A percentile compares a stretch with the other conserved stretches of the same genome.
These are phyloP conservation scores for Heliocybe sulcata DNA, from an alignment of 1,284 basidiomycete species.

Conservation along the genomic window DNA sequence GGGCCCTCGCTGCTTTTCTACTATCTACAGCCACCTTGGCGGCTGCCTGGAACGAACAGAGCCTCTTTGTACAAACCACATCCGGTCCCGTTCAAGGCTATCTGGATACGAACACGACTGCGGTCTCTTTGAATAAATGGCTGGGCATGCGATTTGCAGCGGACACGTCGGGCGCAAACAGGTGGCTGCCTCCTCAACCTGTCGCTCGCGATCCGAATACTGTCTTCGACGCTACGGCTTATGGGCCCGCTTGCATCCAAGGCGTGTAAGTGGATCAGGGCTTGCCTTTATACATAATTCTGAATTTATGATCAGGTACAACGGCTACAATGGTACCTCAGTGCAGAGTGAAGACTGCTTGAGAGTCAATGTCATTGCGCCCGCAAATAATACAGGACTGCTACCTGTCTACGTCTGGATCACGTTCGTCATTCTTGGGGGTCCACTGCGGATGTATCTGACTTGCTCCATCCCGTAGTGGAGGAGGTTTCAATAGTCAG, in stretches of 20 bases:
- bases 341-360: constrained; percentile 37
- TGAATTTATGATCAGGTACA: constrained; percentile 8
- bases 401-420: constrained; percentile 32
- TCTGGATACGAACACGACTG: constrained; percentile 24
- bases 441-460: background rate
- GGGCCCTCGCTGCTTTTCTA: background rate
- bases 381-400: constrained; percentile 21
- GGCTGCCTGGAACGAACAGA: background rate
- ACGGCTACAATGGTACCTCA: constrained; percentile 33
- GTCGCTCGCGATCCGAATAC: constrained; percentile 9
- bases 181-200: constrained; percentile 32
- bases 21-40: background rate
- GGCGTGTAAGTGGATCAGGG: constrained; percentile 18
- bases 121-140: constrained; percentile 29
- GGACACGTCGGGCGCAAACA: constrained; percentile 29
- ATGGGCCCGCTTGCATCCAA: constrained; percentile 35
- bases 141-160: constrained; percentile 30
- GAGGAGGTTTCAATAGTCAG: constrained; percentile 26
- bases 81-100: constrained; percentile 29
- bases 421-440: constrained; percentile 20
- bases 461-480: constrained; percentile 10
- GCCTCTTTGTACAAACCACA: constrained; percentile 15
- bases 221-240: constrained; percentile 27
- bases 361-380: constrained; percentile 32
- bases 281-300: background rate